These are phyloP conservation scores for Pilatotrama ljubarskyi DNA, from an alignment of 768 basidiomycete species.

Conservation along the genomic window DNA sequence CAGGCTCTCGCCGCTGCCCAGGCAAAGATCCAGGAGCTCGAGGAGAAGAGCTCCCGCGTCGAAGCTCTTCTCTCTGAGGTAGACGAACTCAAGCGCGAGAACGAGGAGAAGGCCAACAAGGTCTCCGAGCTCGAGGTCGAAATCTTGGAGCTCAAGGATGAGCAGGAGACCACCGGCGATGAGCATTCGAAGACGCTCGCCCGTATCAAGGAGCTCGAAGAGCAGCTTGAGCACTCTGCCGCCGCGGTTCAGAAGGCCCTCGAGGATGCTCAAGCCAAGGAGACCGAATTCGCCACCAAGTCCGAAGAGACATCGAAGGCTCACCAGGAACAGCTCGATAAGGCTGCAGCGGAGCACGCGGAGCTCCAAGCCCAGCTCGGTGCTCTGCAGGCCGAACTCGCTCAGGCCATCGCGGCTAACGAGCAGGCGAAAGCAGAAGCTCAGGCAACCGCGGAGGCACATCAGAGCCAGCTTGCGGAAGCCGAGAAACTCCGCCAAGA, in stretches of 20 bases:
- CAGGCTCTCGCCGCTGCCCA: conserved; percentile 49
- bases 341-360: conserved; percentile 32
- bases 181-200: conserved; percentile 46
- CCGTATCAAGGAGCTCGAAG: conserved; percentile 53
- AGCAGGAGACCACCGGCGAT: conserved; percentile 64
- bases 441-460: conserved; percentile 46
- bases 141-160: conserved; percentile 74
- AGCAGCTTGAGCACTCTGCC: conserved; percentile 49
- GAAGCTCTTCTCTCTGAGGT: conserved; percentile 52
- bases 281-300: conserved; percentile 43
- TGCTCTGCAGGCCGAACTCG: conserved; percentile 48
- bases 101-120: conserved; percentile 68
- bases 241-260: conserved; percentile 49
- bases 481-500: conserved; percentile 48
- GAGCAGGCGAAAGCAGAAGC: conserved; percentile 50
- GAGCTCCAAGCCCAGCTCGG: conserved; percentile 46
- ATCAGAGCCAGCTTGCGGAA: conserved; percentile 51
- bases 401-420: conserved; percentile 43
- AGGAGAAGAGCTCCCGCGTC: conserved; percentile 44
- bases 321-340: conserved; percentile 50
- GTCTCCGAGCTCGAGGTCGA: conserved; percentile 83
- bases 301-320: conserved; percentile 42
- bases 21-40: conserved; percentile 46
- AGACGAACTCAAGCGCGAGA: conserved; percentile 55
- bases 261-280: conserved; percentile 49